phyloP scores from a whole-genome alignment of 441 rosid species.

The Syzygium syzygioides region DNA sequence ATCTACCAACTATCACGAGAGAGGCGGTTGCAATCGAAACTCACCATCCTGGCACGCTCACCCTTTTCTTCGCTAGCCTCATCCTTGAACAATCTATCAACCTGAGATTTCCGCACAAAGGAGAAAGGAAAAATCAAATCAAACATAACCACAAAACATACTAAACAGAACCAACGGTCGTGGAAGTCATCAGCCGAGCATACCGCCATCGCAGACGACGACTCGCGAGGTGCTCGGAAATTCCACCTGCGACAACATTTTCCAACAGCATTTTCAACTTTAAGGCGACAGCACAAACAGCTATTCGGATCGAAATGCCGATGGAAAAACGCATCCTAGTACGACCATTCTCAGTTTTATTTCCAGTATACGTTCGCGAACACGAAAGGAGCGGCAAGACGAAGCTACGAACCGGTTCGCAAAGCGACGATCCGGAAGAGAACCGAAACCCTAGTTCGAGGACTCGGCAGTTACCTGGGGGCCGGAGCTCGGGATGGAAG shows the following conservation, averaged over 20 bases:
- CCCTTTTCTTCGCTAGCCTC: conserved; percentile 98
- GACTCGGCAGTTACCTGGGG: neutral
- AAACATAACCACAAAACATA: neutral
- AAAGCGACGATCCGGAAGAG: neutral
- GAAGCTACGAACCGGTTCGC: neutral
- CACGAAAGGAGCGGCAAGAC: neutral
- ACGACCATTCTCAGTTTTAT: neutral
- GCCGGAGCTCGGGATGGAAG: neutral
- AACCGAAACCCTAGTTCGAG: neutral
- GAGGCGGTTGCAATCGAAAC: neutral
- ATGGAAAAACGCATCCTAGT: neutral
- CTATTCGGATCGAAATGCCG: neutral
- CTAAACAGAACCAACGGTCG: neutral
- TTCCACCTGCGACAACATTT: neutral
- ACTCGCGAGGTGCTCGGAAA: neutral
- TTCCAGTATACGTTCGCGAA: neutral
- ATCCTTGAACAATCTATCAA: conserved; percentile 77
- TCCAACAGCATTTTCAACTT: neutral
- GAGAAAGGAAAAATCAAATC: neutral
- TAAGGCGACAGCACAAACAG: neutral
- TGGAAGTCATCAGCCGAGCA: neutral
- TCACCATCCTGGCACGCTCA: conserved; percentile 95
- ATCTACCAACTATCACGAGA: neutral
- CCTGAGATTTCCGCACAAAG: conserved; percentile 26
- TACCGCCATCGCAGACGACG: conserved; percentile 33